Evolutionary conservation across 106 monocot genomes (phyloP).

Genomic region (Chionographis japonica): DNA sequence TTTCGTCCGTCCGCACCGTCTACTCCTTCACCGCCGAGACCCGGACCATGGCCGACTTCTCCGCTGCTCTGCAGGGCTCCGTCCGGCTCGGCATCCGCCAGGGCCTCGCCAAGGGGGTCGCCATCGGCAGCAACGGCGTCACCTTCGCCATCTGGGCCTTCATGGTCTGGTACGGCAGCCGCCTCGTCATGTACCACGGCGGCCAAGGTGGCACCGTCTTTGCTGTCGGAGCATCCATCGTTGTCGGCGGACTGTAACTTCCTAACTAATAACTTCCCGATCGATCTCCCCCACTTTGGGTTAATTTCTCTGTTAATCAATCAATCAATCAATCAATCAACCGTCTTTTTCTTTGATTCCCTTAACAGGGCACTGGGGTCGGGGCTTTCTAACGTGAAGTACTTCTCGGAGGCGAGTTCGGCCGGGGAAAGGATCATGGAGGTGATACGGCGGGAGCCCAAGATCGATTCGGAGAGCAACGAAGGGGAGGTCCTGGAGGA

Average conservation of each 20-base stretch:
- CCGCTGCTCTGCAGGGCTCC: conserved; percentile 54
- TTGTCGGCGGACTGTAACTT: conserved; percentile 67
- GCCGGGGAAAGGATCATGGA: conserved; percentile 61
- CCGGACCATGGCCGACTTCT: conserved; percentile 52
- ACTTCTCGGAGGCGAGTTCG: conserved; percentile 66
- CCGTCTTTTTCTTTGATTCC: not conserved
- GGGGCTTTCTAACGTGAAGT: conserved; percentile 77
- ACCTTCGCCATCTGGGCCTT: conserved; percentile 80
- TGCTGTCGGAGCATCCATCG: conserved; percentile 44
- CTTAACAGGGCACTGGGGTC: conserved; percentile 50
- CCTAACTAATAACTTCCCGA: not conserved
- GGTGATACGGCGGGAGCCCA: conserved; percentile 52
- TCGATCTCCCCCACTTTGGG: not conserved
- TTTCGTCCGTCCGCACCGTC: conserved; percentile 70
- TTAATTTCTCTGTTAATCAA: not conserved
- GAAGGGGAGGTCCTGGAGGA: conserved; percentile 32
- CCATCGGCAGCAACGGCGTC: conserved; percentile 70
- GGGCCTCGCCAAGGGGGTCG: conserved; percentile 70
- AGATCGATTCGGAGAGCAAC: conserved; percentile 61
- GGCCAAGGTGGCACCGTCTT: conserved; percentile 68
- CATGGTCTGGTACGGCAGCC: conserved; percentile 75
- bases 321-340: not conserved
- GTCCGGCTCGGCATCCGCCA: conserved; percentile 62
- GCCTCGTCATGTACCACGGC: conserved; percentile 66
- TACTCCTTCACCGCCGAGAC: conserved; percentile 74